These are phyloP conservation scores for Saururus chinensis DNA, from an alignment of 164 flowering plant genomes.

Conservation along the genomic window DNA sequence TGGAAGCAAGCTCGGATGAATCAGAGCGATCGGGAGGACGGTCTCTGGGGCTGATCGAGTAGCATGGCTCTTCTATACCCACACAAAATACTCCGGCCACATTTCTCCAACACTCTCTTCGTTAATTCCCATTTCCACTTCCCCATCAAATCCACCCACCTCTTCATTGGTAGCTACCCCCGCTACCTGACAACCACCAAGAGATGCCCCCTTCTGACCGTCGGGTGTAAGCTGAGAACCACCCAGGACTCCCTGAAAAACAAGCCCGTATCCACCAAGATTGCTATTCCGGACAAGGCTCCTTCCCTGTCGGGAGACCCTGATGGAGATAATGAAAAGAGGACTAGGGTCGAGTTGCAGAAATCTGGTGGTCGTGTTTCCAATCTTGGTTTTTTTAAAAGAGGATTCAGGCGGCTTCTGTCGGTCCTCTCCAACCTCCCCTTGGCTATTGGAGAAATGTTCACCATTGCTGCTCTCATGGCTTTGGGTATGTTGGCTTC, in stretches of 20 bases:
- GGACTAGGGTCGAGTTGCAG: constrained; percentile 3
- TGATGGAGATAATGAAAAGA: constrained; percentile 11
- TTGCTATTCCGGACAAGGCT: constrained; percentile 32
- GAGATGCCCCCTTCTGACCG: constrained; percentile 6
- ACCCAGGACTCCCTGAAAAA: constrained; percentile 16
- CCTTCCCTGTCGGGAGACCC: constrained; percentile 35
- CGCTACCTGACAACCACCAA: neutral
- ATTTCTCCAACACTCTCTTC: neutral
- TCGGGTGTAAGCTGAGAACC: constrained; percentile 31
- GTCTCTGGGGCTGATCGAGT: too few species aligned
- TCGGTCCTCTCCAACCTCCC: constrained; percentile 65
- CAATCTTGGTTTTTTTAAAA: constrained; percentile 25
- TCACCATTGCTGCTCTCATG: constrained; percentile 71
- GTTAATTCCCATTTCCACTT: neutral
- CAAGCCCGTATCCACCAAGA: constrained; percentile 32
- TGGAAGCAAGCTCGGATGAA: too few species aligned
- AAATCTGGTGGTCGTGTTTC: constrained; percentile 2
- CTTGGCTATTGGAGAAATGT: constrained; percentile 87
- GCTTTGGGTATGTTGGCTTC: constrained; percentile 53
- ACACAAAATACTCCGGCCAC: too few species aligned
- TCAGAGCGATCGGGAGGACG: too few species aligned
- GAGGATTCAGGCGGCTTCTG: constrained; percentile 41
- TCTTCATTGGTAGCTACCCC: neutral
- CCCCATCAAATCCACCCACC: constrained; percentile 1
- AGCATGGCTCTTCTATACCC: too few species aligned